Base-by-base conservation (phyloP, 139 green algal genomes). In the Coccomyxa sp. region DNA sequence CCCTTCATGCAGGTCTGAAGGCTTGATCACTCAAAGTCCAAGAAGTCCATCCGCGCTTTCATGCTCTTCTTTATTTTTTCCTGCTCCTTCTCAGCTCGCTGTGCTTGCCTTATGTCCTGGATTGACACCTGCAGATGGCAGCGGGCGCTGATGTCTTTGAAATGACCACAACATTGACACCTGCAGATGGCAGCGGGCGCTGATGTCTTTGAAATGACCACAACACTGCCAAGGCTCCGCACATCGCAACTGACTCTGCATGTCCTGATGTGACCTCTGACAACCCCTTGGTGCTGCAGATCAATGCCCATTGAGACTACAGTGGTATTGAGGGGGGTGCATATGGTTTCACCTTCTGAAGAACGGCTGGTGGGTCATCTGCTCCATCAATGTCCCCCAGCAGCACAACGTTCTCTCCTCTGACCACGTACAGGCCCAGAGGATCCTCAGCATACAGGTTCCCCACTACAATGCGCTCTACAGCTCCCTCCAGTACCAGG, bases 331-430 rank as follows among this genome's bases (percentile, higher is more conserved):
- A n/a, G n/a, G n/a, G n/a, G n/a, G n/a, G n/a, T n/a, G n/a, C n/a
- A n/a, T n/a, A n/a, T n/a, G n/a, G n/a, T n/a, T n/a, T 58, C 41
- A 88, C 84, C 40, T 72, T 39, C 70, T 87, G 77, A 38, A 92
- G 77, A 39, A 79, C 77, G 33, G 71, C 22, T 29, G 79, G 83
- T 6, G 90, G 86, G 35, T 95, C 91, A 34, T 80, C 73, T 4
- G 68, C 54, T 34, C 82, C 78, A 39, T 94, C 92, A 37, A 96
- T 81, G 55, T 91, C 84, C 22, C 74, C 92, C 76, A 96, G 79
- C 34, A 96, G 79, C 12, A 96, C 92, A 33, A 96, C 88, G 73
- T 96, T 96, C 81, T 96, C 92, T 5, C 92, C 92, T n/a, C 92
- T 82, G 27, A 96, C 84, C 1, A 94, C 83, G 50, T 94, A 90